Evolutionary conservation across 2,329 filamentous ascomycete genomes (phyloP), one percentile per base, ranked within the genome.

Genomic region (Zalaria sp.): DNA sequence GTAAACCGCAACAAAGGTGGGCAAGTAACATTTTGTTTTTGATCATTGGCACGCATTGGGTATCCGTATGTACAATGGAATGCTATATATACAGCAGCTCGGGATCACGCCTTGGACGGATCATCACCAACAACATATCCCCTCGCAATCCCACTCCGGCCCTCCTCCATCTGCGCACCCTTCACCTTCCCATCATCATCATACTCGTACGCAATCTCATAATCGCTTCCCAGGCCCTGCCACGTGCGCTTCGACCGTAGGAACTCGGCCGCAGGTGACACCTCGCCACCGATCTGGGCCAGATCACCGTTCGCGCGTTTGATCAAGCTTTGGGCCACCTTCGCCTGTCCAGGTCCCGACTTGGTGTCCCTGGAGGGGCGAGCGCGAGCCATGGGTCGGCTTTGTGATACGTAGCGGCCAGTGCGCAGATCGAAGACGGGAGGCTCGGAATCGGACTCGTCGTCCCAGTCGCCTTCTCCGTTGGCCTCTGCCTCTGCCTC

Each of bases 391-490:
- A 89, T 84, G 4, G 87, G 86, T 42, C 85, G 74, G 44, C 83
- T 83, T 51, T 83, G 77, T 8, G 78, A 83, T 35, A 93, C 71
- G 52, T 95, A 84, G 47, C 76, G 79, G 31, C 89, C 89, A 2
- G 88, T 95, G 8, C 89, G 73, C 6, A 96, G 72, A 60, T 98
- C 89, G 52, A 93, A 98, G 53, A 94, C 85, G 1, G 91, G 91
- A 0, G 87, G 75, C 39, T 72, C 72, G 34, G 74, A 77, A 51
- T 77, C 72, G 41, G 72, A 77, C 49, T 83, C 79, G 1, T 83
- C 87, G 53, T 85, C 81, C 36, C 80, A 75, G n/a, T 67, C 68
- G 4, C 74, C 65, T 0, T 67, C 67, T 8, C 58, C 64, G 6
- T 66, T 61, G 4, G 55, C 59, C 2, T 58, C 64, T 5, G 65